These are phyloP conservation scores for Ascochyta clinopodiicola DNA, from an alignment of 2,329 filamentous ascomycete species.

Conservation along the genomic window DNA sequence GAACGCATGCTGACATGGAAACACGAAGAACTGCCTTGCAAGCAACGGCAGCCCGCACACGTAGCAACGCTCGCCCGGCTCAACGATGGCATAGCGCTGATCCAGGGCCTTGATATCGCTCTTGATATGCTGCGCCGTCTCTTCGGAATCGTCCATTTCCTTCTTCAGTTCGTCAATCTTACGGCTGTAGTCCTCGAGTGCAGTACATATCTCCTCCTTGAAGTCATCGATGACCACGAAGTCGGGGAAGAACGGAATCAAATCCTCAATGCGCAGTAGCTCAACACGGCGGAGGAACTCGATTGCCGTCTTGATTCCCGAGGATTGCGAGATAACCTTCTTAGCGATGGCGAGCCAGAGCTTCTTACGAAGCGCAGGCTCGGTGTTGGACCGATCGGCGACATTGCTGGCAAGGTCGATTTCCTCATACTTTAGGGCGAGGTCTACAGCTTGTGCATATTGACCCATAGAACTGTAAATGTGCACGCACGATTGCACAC, in stretches of 20 bases:
- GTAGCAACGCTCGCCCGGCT: constrained; percentile 94
- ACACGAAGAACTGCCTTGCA: constrained; percentile 94
- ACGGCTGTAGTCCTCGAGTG: constrained; percentile 89
- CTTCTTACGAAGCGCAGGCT: constrained; percentile 83
- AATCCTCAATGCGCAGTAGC: constrained; percentile 89
- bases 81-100: constrained; percentile 91
- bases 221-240: constrained; percentile 99
- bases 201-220: constrained; percentile 95
- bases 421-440: constrained; percentile 87
- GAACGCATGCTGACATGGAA: constrained; percentile 97
- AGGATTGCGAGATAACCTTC: constrained; percentile 86
- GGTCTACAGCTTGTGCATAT: constrained; percentile 89
- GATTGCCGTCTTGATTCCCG: constrained; percentile 85
- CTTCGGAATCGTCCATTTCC: constrained; percentile 94
- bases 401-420: constrained; percentile 89
- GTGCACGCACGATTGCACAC: constrained; percentile 92
- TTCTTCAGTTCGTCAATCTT: constrained; percentile 87
- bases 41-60: constrained; percentile 84
- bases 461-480: constrained; percentile 98
- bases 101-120: constrained; percentile 85
- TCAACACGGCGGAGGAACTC: constrained; percentile 93
- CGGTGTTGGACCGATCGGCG: constrained; percentile 81
- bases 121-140: constrained; percentile 89
- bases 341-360: constrained; percentile 95
- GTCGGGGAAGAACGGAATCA: constrained; percentile 98